Evolutionary conservation across 2,329 filamentous ascomycete species (phyloP).

Genomic region (Seiridium cupressi): DNA sequence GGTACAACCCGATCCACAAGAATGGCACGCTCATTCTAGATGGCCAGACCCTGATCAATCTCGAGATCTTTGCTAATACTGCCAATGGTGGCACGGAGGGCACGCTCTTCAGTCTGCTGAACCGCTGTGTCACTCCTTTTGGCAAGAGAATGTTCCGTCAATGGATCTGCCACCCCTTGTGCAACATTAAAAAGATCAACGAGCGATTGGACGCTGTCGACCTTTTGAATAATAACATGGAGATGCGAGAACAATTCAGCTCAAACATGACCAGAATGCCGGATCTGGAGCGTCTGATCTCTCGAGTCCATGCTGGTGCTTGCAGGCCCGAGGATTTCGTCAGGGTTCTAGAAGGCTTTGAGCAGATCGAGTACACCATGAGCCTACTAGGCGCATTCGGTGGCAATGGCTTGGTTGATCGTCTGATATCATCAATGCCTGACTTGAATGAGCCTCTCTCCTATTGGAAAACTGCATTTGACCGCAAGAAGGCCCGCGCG

Average conservation of each 20-base stretch:
- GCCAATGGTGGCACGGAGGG: slow-evolving; percentile 83
- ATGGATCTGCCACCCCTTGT: slow-evolving; percentile 95
- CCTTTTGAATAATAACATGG: slow-evolving; percentile 79
- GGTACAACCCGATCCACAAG: slow-evolving; percentile 87
- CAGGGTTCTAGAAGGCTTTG: slow-evolving; percentile 89
- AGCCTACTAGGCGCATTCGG: slow-evolving; percentile 70
- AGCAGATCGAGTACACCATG: slow-evolving; percentile 96
- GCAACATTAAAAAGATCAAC: slow-evolving; percentile 84
- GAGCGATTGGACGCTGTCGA: slow-evolving; percentile 90
- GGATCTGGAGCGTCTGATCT: slow-evolving; percentile 90
- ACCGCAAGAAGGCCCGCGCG: slow-evolving; percentile 74
- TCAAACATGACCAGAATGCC: slow-evolving; percentile 88
- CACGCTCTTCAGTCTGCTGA: slow-evolving; percentile 86
- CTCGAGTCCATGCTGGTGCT: slow-evolving; percentile 87
- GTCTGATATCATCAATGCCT: slow-evolving; percentile 83
- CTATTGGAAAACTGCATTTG: slow-evolving; percentile 91
- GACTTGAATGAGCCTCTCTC: slow-evolving; percentile 71
- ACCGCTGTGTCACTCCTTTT: slow-evolving; percentile 93
- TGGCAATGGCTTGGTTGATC: slow-evolving; percentile 81
- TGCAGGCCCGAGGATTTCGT: slow-evolving; percentile 92
- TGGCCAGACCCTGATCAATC: slow-evolving; percentile 93
- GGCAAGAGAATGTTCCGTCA: slow-evolving; percentile 94
- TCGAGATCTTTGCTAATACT: slow-evolving; percentile 95
- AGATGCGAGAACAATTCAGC: slow-evolving; percentile 81
- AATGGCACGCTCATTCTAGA: slow-evolving; percentile 92